A percentile compares a stretch with the other conserved stretches of the same genome.
phyloP scores from a whole-genome alignment of 2,329 filamentous ascomycete species.

The Alternaria rosae region DNA sequence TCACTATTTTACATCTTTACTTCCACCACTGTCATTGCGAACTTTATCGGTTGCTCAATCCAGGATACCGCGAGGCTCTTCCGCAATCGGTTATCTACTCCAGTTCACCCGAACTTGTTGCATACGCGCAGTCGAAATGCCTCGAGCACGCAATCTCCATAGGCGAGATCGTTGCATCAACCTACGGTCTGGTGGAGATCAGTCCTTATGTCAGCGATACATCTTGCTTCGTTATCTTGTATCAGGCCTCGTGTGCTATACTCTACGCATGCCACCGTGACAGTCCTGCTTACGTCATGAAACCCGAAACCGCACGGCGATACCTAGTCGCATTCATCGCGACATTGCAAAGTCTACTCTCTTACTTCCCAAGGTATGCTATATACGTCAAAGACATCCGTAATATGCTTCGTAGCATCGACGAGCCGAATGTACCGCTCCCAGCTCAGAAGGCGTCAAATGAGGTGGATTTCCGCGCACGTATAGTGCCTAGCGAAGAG shows the following conservation, averaged over 20 bases:
- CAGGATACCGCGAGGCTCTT: constrained; percentile 17
- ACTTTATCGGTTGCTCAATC: constrained; percentile 17
- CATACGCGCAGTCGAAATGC: constrained; percentile 16
- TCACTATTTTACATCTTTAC: constrained; percentile 14
- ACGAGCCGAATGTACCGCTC: constrained; percentile 8
- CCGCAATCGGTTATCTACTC: constrained; percentile 7
- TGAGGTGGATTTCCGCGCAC: constrained; percentile 16
- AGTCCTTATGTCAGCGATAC: constrained; percentile 6
- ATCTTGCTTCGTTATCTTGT: constrained; percentile 13
- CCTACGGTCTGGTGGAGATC: background rate
- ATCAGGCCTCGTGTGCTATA: constrained; percentile 23
- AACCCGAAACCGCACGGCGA: constrained; percentile 5
- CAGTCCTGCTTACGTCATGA: constrained; percentile 17
- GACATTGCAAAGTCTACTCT: background rate
- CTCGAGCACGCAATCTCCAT: constrained; percentile 14
- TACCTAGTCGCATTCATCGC: constrained; percentile 17
- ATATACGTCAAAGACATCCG: constrained; percentile 19
- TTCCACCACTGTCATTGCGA: constrained; percentile 19
- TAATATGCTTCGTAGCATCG: constrained; percentile 20
- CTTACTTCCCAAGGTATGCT: constrained; percentile 9
- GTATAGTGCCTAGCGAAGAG: constrained; percentile 1
- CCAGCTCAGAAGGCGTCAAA: constrained; percentile 7
- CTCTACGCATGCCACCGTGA: constrained; percentile 22
- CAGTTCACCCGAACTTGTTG: constrained; percentile 12
- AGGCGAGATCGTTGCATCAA: constrained; percentile 14